These are phyloP conservation scores for Takashimella tepidaria DNA, from an alignment of 1,284 basidiomycete species.

Conservation along the genomic window DNA sequence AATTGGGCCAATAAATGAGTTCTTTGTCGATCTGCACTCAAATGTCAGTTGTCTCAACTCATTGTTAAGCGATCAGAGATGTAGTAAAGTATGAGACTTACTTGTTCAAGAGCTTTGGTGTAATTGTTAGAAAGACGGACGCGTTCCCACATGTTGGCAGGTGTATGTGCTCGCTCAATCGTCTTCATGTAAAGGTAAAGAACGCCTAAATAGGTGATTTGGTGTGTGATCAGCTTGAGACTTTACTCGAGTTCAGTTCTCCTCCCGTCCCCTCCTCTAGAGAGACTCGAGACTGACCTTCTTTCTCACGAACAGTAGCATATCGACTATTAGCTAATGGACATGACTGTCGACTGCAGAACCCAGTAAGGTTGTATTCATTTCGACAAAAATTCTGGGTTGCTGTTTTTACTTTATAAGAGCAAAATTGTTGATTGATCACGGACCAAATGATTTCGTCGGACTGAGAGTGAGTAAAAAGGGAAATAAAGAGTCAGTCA, in stretches of 20 bases:
- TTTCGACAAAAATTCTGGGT: conserved; percentile 98
- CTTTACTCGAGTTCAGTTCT: background rate
- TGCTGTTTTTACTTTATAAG: conserved; percentile 92
- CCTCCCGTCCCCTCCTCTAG: background rate
- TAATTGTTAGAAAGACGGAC: conserved; percentile 93
- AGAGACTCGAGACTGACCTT: conserved; percentile 61
- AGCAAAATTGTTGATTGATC: conserved; percentile 86
- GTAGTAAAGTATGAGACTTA: conserved; percentile 47
- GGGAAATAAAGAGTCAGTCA: no score
- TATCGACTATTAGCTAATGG: conserved; percentile 95
- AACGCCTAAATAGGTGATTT: conserved; percentile 55
- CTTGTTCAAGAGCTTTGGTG: conserved; percentile 87
- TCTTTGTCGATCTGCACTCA: conserved; percentile 98
- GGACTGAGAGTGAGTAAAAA: conserved; percentile 65
- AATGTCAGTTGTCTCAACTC: no score
- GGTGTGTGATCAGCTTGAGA: background rate
- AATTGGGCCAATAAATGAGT: conserved; percentile 96
- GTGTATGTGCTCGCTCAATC: conserved; percentile 92
- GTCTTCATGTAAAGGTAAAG: conserved; percentile 98
- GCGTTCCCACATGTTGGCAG: conserved; percentile 95
- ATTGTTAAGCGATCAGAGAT: no score
- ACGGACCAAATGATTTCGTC: conserved; percentile 96
- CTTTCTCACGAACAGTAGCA: conserved; percentile 92
- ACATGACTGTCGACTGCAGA: conserved; percentile 94
- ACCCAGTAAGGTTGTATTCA: conserved; percentile 97